Base-by-base conservation (phyloP, 2,329 filamentous ascomycete species). In the Boeremia lycopersici region DNA sequence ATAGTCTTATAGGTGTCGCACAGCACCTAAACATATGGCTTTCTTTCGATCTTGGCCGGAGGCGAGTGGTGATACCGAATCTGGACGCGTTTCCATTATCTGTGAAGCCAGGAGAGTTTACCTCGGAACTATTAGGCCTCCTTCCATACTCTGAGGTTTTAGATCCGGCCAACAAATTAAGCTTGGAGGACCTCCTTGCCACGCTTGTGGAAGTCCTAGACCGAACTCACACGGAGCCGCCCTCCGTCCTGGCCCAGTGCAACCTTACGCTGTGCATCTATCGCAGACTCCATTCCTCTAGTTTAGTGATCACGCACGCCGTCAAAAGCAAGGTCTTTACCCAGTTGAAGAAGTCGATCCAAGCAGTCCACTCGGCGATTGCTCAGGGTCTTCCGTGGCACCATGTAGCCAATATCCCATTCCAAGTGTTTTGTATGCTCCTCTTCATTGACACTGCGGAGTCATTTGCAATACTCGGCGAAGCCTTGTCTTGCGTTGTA, bases 1-100 rank as follows among this genome's bases (percentile, higher is more conserved):
- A 19, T 6, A 50, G 40, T 8, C 30, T 50, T 3, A 36, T 34
- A 17, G 47, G 47, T 19, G 47, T 50, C 5, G 39, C 47, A 4
- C 47, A 50, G 9, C 47, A 50, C n/a, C 31, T 50, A n/a, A 50
- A 50, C 17, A 50, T 50, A 3, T 50, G 47, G 47, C 4, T 50
- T n/a, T 50, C 47, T 30, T 50, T 43, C 17, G 47, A 50, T 23
- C 39, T 50, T 17, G 47, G 47, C 6, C 39, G 47, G 7, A 50
- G 26, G 28, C 47, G 47, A 13, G 47, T 50, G 1, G 39, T 50
- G 2, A 15, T 50, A 9, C 31, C 47, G 8, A 29, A 41, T 25
- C 25, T 43, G 4, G 25, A 43, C n/a, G 39, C 47, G 10, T 50
- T 43, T 4, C 47, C 47, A 4, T 8, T 50, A 2, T 12, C 9